These are phyloP conservation scores for Trematosphaeria pertusa DNA, from an alignment of 2,329 filamentous ascomycete species.

Conservation along the genomic window DNA sequence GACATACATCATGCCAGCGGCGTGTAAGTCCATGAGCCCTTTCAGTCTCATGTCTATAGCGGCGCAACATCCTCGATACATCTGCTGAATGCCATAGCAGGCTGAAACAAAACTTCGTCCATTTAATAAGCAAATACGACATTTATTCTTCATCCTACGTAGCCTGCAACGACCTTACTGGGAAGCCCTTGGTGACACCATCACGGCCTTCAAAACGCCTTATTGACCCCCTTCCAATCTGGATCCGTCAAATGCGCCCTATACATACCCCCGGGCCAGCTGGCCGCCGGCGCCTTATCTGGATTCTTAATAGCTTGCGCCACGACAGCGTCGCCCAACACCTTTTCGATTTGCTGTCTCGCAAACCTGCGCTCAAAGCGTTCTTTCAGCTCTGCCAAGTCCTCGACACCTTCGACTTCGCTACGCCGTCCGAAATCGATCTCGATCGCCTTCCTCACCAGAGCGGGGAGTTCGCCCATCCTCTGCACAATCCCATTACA, in stretches of 20 bases:
- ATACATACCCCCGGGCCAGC: constrained; percentile 45
- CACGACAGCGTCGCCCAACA: constrained; percentile 52
- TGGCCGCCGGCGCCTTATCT: constrained; percentile 50
- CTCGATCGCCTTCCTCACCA: constrained; percentile 48
- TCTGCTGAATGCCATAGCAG: too few relatives aligned
- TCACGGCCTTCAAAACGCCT: constrained; percentile 40
- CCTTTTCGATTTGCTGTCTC: constrained; percentile 52
- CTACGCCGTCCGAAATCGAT: constrained; percentile 49
- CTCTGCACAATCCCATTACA: constrained; percentile 54
- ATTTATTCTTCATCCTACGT: too few relatives aligned
- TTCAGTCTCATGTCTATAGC: too few relatives aligned
- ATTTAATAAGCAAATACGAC: too few relatives aligned
- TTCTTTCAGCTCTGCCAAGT: constrained; percentile 25
- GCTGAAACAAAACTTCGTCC: too few relatives aligned
- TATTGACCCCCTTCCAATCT: constrained; percentile 38
- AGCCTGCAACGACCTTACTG: too few relatives aligned
- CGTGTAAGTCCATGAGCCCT: too few relatives aligned
- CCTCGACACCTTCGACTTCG: constrained; percentile 17
- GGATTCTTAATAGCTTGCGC: constrained; percentile 46
- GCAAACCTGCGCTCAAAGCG: constrained; percentile 38
- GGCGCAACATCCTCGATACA: too few relatives aligned
- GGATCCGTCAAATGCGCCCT: constrained; percentile 34
- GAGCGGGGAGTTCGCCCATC: constrained; percentile 47
- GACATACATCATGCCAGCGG: not conserved
- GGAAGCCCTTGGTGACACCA: too few relatives aligned